Evolutionary conservation across 192 early-diverging fungal genomes (phyloP), one percentile per base, ranked within the genome.

Genomic region (Oehlia diaphana): DNA sequence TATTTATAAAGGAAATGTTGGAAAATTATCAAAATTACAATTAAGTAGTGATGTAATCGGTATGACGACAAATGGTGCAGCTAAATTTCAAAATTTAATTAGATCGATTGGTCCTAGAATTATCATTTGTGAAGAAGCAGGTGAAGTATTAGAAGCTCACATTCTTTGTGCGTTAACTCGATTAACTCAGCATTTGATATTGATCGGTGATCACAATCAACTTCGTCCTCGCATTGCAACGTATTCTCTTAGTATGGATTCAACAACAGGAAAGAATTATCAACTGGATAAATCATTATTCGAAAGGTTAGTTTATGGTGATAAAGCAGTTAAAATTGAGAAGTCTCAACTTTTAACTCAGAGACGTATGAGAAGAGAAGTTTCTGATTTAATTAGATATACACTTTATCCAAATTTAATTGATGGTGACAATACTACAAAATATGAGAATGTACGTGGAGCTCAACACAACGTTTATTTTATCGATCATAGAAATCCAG

Each of bases 61-160:
- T 1, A 87, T 89, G 81, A 92, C 91, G 0, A 92, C 91, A 35
- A 87, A 80, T n/a, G 91, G 89, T 21, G 89, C 89, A 7, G 91
- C 91, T 47, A 89, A 87, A 69, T 62, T 70, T 53, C 84, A 89
- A 69, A 31, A 65, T n/a, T 42, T 39, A 68, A 35, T 70, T 21
- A 68, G 75, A 12, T 76, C 78, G 0, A 79, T 90, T 50, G 80
- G 81, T 5, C 89, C 89, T 6, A 81, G 76, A 19, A 82, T 90
- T 33, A 87, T 90, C 58, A 84, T 90, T 50, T 88, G 87, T 23
- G 89, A 90, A 81, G 89, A 90, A 77, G 89, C 89, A 0, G 89
- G 87, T 12, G 89, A 90, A 77, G 86, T 90, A 19, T 68, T 90
- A 2, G 89, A 90, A 76, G 85, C 89, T 0, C 89, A 90, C 62